Conservation (phyloP, 176 grass and related monocot species). For the Aegilops sharonensis region DNA sequence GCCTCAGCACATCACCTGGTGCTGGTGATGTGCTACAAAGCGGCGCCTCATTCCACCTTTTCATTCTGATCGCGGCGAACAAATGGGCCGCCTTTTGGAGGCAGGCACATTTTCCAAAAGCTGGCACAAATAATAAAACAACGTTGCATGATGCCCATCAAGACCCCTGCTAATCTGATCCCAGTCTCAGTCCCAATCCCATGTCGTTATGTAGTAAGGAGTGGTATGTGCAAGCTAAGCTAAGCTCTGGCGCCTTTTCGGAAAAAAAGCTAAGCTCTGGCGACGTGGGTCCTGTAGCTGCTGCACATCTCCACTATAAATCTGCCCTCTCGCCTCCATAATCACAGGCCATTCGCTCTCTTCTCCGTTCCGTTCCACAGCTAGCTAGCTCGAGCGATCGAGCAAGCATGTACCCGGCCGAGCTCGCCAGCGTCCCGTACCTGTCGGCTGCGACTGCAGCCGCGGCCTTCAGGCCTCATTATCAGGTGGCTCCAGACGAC, state of each 20-base stretch:
- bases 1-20: constrained; percentile 57
- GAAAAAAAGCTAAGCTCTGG: not conserved
- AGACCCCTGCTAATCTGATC: constrained; percentile 20
- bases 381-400: not conserved
- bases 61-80: constrained; percentile 6
- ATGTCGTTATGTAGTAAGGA: not conserved
- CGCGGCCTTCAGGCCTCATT: constrained; percentile 61
- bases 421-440: constrained; percentile 75
- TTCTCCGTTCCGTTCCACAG: not conserved
- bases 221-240: not conserved
- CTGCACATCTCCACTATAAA: constrained; percentile 62
- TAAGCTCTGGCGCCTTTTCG: not conserved
- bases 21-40: constrained; percentile 39
- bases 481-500: constrained; percentile 50
- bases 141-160: constrained; percentile 31
- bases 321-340: constrained; percentile 38
- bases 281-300: constrained; percentile 25
- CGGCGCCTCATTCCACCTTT: constrained; percentile 5
- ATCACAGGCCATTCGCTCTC: constrained; percentile 29
- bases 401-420: constrained; percentile 75
- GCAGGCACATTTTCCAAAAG: constrained; percentile 28
- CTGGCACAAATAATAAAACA: too few relatives aligned
- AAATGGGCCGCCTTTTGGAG: constrained; percentile 38
- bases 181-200: not conserved
- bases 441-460: constrained; percentile 46